Base-by-base conservation (phyloP, 2,329 filamentous ascomycete genomes). In the Rutstroemia sp. region DNA sequence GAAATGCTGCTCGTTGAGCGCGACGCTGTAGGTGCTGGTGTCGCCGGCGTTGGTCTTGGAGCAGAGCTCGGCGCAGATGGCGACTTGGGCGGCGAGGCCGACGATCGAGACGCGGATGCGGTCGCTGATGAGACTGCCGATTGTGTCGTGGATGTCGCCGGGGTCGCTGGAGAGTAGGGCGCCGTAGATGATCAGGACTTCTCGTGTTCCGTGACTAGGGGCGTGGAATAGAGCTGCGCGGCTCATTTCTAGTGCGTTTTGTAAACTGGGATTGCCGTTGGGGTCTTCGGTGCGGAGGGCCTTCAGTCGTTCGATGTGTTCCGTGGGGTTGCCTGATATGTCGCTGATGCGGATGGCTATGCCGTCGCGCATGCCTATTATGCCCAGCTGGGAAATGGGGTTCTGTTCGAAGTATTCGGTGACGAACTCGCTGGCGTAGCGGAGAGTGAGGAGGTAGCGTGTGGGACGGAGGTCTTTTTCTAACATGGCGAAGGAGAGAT, bases 331-430 rank as follows among this genome's bases (percentile, higher is more conserved):
- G 9, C 94, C 94, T 55, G 88, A 87, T 77, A 97, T 86, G 68
- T 96, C 90, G 68, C 88, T 94, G 61, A 99, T 82, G 41, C 89
- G 79, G 23, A 95, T 77, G 2, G 92, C 92, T 16, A 97, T 78
- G 16, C 94, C 94, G 70, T 97, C 94, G 60, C 89, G 83, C 88
- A 97, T 96, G 51, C 89, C 92, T 41, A 99, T 77, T 30, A 99
- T 87, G 23, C 88, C 92, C 56, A 99, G 81, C 73, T 99, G 94
- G 9, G 91, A 95, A 63, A 99, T 97, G 10, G 94, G 94, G 67
- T 99, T 99, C 73, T 99, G 94, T 73, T 97, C 94, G 69, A 97
- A 99, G 74, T 90, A 99, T 71, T 96, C 92, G 58, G 86, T 81
- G 49, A 97, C 87, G 71, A 97, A 99, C 57, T 91, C 87, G 61